Conservation (phyloP, 768 basidiomycete species). For the Trametes coccinea region DNA sequence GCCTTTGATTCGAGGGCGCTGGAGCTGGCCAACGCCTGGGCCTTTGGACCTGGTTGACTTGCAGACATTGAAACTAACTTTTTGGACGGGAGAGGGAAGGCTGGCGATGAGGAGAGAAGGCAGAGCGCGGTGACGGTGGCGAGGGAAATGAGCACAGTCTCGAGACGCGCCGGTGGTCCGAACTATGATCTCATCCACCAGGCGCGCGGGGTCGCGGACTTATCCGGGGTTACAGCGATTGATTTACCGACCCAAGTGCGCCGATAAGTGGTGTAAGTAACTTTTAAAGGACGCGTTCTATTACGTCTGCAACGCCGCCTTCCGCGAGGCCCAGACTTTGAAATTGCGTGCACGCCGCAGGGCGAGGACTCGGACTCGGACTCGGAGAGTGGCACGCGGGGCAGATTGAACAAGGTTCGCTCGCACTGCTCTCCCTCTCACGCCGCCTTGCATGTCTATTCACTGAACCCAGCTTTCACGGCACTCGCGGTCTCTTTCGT, state of each 20-base stretch:
- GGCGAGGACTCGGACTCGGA: too few relatives aligned
- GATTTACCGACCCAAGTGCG: background rate
- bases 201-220: background rate
- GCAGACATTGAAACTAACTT: slow-evolving; percentile 18
- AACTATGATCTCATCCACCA: slow-evolving; percentile 17
- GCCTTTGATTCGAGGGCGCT: slow-evolving; percentile 49
- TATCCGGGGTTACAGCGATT: background rate
- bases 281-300: background rate
- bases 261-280: background rate
- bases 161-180: slow-evolving; percentile 4
- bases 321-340: slow-evolving; percentile 1
- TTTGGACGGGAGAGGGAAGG: background rate
- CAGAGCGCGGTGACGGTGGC: background rate
- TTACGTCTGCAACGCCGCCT: slow-evolving; percentile 3
- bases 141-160: background rate
- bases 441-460: slow-evolving; percentile 5
- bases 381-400: too few relatives aligned
- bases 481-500: background rate
- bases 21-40: background rate
- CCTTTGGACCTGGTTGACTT: slow-evolving; percentile 22
- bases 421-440: background rate
- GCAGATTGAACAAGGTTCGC: background rate
- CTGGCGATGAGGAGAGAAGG: background rate
- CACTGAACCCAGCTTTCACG: slow-evolving; percentile 5
- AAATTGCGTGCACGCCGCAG: background rate